Percentiles rank a stretch among this genome's conserved stretches.
Evolutionary conservation across 2,329 filamentous ascomycete genomes (phyloP).

Genomic region (Atkinsonella hypoxylon): DNA sequence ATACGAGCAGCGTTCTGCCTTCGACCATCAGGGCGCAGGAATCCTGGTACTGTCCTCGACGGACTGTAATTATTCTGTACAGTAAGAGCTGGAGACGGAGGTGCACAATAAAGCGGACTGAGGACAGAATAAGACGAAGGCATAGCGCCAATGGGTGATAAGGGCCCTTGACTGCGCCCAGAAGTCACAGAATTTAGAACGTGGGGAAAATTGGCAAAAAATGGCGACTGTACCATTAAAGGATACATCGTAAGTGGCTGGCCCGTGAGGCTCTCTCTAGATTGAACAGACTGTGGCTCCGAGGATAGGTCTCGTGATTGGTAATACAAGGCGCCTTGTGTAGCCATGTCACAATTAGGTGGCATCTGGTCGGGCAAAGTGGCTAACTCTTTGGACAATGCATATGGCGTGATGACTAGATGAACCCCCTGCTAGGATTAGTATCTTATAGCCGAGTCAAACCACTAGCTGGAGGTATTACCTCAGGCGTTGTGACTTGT

Average conservation of each 20-base stretch:
- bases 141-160: conserved; percentile 17
- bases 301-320: conserved; percentile 5
- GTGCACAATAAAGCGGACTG: conserved; percentile 18
- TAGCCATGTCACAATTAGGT: neutral
- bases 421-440: conserved; percentile 13
- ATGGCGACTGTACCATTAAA: conserved; percentile 20
- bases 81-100: conserved; percentile 23
- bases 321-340: conserved; percentile 4
- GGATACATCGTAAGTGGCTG: conserved; percentile 21
- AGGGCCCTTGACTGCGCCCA: conserved; percentile 8
- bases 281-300: conserved; percentile 3
- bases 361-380: conserved; percentile 9
- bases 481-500: conserved; percentile 13
- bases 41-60: conserved; percentile 23
- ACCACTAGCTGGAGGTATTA: conserved; percentile 8
- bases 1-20: conserved; percentile 38
- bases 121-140: conserved; percentile 20
- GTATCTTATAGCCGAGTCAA: conserved; percentile 10
- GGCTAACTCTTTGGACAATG: conserved; percentile 3
- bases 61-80: conserved; percentile 27
- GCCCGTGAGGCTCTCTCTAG: conserved; percentile 12
- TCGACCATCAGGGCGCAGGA: conserved; percentile 27
- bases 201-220: conserved; percentile 17
- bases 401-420: conserved; percentile 12
- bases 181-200: conserved; percentile 16